Conservation (phyloP, 1,139 yeast species). For the Geotrichum carabidarum region DNA sequence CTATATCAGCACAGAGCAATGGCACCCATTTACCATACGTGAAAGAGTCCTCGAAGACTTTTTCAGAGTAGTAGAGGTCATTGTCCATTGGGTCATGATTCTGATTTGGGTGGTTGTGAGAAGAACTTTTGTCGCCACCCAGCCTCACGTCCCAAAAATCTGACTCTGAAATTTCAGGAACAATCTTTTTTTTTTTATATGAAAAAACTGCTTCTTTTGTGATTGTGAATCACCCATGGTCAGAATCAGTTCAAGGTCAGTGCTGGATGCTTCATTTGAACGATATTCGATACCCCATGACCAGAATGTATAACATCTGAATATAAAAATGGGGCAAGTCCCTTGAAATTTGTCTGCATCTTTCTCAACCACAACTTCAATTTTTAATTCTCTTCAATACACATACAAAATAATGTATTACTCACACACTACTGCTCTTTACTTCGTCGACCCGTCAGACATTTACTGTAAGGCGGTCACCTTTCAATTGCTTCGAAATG, state of each 20-base stretch:
- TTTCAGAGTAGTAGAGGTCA: slow-evolving; percentile 20
- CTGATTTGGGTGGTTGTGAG: neutral
- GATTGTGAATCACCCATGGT: too few relatives aligned
- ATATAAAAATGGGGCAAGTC: neutral
- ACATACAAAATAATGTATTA: neutral
- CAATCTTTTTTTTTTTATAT: too few relatives aligned
- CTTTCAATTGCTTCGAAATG: neutral
- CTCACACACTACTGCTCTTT: too few relatives aligned
- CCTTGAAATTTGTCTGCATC: neutral
- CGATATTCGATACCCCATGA: neutral
- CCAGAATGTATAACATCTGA: neutral
- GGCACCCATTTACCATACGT: slow-evolving; percentile 29
- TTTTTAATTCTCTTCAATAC: neutral
- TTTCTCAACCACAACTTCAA: too few relatives aligned
- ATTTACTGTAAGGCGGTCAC: neutral
- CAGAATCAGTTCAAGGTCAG: too few relatives aligned
- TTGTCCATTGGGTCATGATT: neutral
- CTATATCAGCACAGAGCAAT: slow-evolving; percentile 23
- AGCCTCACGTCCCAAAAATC: neutral
- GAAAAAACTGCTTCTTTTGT: too few relatives aligned
- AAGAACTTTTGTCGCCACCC: neutral
- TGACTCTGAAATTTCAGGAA: too few relatives aligned
- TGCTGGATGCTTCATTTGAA: too few relatives aligned
- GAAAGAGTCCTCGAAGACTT: slow-evolving; percentile 19
- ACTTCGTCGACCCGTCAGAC: too few relatives aligned